Percentiles rank a stretch among this genome's conserved stretches.
Evolutionary conservation across 169 alveolate genomes (phyloP).

Genomic region (Cryptosporidium andersoni): DNA sequence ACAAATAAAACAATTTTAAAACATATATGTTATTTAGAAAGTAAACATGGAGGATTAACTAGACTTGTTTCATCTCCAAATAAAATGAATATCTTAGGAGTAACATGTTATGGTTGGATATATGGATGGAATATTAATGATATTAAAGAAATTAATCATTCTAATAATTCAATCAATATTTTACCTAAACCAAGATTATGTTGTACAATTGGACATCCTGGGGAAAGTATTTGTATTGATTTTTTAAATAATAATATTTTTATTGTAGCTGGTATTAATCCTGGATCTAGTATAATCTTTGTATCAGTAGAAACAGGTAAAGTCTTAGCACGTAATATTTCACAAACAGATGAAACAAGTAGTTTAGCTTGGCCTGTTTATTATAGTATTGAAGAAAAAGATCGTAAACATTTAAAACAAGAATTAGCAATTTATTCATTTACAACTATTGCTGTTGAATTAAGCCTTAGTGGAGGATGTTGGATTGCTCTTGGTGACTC

Average conservation of each 20-base stretch:
- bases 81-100: constrained; percentile 19
- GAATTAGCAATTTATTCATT: constrained; percentile 60
- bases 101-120: constrained; percentile 70
- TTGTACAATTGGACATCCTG: constrained; percentile 39
- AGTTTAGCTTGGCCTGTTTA: constrained; percentile 70
- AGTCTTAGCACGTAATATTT: constrained; percentile 21
- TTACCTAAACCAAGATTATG: constrained; percentile 13
- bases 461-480: constrained; percentile 63
- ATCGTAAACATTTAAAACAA: constrained; percentile 5
- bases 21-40: constrained; percentile 41
- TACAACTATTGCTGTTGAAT: constrained; percentile 54
- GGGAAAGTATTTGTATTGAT: constrained; percentile 53
- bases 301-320: constrained; percentile 57
- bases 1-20: neutral
- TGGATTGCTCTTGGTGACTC: constrained; percentile 66
- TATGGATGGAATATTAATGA: constrained; percentile 38
- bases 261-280: constrained; percentile 57
- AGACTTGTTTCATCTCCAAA: constrained; percentile 36
- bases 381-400: constrained; percentile 28
- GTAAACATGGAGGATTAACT: constrained; percentile 63
- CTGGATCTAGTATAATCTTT: constrained; percentile 43
- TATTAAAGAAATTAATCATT: neutral
- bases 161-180: neutral
- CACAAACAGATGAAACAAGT: constrained; percentile 26
- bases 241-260: constrained; percentile 37